A percentile compares a stretch with the other conserved stretches of the same genome.
These are phyloP conservation scores for Vicia villosa DNA, from an alignment of 306 rosid species.

Conservation along the genomic window DNA sequence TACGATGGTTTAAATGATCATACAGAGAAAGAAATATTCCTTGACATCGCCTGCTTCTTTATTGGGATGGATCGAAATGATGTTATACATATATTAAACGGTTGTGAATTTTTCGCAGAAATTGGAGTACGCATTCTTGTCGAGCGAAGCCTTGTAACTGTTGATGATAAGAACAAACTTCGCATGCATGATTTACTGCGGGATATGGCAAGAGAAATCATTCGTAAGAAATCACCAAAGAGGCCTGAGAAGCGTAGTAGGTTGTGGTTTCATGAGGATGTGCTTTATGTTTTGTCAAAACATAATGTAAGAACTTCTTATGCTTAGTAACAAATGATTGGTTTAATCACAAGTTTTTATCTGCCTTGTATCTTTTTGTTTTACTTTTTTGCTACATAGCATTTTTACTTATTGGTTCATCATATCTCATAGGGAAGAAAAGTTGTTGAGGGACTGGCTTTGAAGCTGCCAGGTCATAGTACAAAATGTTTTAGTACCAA, in stretches of 20 bases:
- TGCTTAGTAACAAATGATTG: background rate
- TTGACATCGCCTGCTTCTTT: conserved; percentile 14
- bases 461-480: background rate
- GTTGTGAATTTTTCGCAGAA: background rate
- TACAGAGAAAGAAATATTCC: background rate
- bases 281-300: background rate
- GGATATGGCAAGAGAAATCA: conserved; percentile 4
- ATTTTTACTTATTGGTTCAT: too few species aligned
- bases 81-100: background rate
- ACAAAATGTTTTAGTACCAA: background rate
- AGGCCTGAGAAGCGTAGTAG: background rate
- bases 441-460: conserved; percentile 34
- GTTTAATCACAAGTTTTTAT: background rate
- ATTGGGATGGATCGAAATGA: conserved; percentile 10
- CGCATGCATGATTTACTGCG: conserved; percentile 8
- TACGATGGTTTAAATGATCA: conserved; percentile 14
- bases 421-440: conserved; percentile 27
- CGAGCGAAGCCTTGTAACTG: background rate
- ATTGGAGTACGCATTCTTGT: conserved; percentile 2
- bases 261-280: conserved; percentile 10
- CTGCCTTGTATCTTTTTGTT: background rate
- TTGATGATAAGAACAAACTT: conserved; percentile 1
- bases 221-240: background rate
- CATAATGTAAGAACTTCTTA: background rate
- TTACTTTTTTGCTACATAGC: background rate